These are phyloP conservation scores for Madurella fahalii DNA, from an alignment of 2,329 filamentous ascomycete genomes.

Conservation along the genomic window DNA sequence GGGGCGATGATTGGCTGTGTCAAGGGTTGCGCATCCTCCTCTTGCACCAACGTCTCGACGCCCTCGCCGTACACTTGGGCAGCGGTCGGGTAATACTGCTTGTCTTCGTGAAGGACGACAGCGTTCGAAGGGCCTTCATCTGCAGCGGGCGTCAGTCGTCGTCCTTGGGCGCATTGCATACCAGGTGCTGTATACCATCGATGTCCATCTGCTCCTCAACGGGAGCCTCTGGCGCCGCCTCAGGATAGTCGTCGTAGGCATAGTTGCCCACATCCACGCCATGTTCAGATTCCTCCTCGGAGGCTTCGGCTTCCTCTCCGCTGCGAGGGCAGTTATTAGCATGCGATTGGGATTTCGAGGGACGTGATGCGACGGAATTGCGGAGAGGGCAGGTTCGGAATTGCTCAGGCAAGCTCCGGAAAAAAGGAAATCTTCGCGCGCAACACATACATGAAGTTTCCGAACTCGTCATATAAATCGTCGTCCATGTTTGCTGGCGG, in stretches of 20 bases:
- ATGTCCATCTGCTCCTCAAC: conserved; percentile 91
- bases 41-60: conserved; percentile 92
- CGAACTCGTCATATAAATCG: conserved; percentile 31
- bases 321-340: conserved; percentile 13
- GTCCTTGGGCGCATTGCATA: not conserved
- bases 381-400: not conserved
- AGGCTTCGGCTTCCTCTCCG: conserved; percentile 79
- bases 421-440: not conserved
- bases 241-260: conserved; percentile 70
- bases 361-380: not conserved
- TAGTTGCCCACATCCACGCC: conserved; percentile 72
- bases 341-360: not conserved
- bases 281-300: conserved; percentile 79
- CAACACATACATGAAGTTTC: conserved; percentile 28
- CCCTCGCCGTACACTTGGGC: conserved; percentile 91
- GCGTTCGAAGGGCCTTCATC: conserved; percentile 89
- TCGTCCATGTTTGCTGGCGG: conserved; percentile 27
- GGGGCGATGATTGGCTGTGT: conserved; percentile 91
- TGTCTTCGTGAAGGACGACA: conserved; percentile 97
- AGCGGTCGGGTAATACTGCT: conserved; percentile 98
- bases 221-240: conserved; percentile 58
- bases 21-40: conserved; percentile 93
- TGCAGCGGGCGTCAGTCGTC: conserved; percentile 27
- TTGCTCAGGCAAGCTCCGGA: not conserved
- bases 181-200: conserved; percentile 55